Base-by-base conservation (phyloP, 805 yeast species). In the Lachancea fermentati region DNA sequence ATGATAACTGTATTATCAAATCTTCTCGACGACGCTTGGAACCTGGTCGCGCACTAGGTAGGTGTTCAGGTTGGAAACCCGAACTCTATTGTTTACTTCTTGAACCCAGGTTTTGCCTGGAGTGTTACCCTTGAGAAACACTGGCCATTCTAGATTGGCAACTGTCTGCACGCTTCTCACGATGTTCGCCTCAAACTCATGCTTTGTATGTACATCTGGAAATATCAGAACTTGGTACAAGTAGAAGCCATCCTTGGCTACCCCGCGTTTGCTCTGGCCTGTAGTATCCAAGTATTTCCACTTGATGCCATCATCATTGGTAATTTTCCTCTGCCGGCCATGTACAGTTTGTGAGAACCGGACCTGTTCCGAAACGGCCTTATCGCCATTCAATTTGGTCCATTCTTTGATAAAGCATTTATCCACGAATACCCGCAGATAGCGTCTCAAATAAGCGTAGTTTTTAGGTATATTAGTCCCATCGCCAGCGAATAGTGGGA, bases 161-260 rank as follows among this genome's bases (percentile, higher is more conserved):
- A 55, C 59, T 7, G 24, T 19, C 5, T 25, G 29, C 8, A 57
- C 55, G 28, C 57, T 49, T 13, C 37, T 39, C 14, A 37, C 39
- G 14, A 58, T 40, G 6, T 53, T 40, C 1, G 43, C 32, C 4
- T 39, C 42, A 26, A 55, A 51, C 14, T 44, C 46, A 2, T 34
- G 32, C 29, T 29, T 25, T 4, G 52, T 53, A 5, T 26, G 30
- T 6, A 30, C 25, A 18, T 48, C 53, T 2, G 63, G 61, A 36
- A 50, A 51, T n/a, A 50, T 44, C 12, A 39, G 32, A 4, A 55
- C 36, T 19, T 50, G 48, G 36, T 48, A 59, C 14, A 48, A 37
- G 42, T 60, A 62, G 28, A 46, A 44, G 3, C 66, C 66, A 40
- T 60, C 64, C 35, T 59, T 60, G 4, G 63, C 57, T 3, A 49